Evolutionary conservation across 371 early-diverging fungal species (phyloP).

Genomic region (Phascolomyces articulosus): DNA sequence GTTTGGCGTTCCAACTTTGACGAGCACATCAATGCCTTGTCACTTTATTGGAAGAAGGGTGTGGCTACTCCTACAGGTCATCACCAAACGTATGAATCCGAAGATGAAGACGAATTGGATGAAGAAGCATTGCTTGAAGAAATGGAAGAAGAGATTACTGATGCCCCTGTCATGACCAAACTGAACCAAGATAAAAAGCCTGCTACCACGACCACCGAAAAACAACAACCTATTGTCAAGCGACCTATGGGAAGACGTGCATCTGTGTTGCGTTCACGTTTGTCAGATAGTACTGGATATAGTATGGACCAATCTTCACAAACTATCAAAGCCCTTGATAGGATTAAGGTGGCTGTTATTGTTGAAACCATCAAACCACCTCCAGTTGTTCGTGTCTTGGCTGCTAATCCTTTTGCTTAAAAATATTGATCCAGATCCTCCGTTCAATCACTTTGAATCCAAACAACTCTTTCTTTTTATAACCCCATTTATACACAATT

Average conservation of each 20-base stretch:
- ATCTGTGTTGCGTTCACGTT: slow-evolving; percentile 36
- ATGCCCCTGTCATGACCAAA: neutral
- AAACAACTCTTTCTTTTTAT: neutral
- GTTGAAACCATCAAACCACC: slow-evolving; percentile 71
- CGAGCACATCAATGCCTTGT: slow-evolving; percentile 34
- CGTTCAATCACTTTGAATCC: no score
- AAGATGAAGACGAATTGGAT: slow-evolving; percentile 34
- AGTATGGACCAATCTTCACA: slow-evolving; percentile 54
- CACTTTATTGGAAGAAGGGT: slow-evolving; percentile 60
- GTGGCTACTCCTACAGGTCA: slow-evolving; percentile 43
- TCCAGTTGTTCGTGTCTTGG: slow-evolving; percentile 66
- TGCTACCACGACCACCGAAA: neutral
- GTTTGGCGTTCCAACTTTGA: slow-evolving; percentile 45
- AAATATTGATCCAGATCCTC: neutral
- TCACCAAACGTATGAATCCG: slow-evolving; percentile 28
- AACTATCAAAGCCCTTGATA: slow-evolving; percentile 65
- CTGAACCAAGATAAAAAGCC: neutral
- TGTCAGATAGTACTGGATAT: slow-evolving; percentile 42
- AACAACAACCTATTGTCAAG: neutral
- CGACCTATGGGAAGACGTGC: slow-evolving; percentile 23
- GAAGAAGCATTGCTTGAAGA: slow-evolving; percentile 39
- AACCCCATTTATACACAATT: neutral
- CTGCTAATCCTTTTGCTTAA: slow-evolving; percentile 61
- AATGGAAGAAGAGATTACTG: slow-evolving; percentile 20
- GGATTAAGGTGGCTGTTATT: slow-evolving; percentile 62